phyloP scores from a whole-genome alignment of 805 yeast species.

The Zygoascus biomembranicola region DNA sequence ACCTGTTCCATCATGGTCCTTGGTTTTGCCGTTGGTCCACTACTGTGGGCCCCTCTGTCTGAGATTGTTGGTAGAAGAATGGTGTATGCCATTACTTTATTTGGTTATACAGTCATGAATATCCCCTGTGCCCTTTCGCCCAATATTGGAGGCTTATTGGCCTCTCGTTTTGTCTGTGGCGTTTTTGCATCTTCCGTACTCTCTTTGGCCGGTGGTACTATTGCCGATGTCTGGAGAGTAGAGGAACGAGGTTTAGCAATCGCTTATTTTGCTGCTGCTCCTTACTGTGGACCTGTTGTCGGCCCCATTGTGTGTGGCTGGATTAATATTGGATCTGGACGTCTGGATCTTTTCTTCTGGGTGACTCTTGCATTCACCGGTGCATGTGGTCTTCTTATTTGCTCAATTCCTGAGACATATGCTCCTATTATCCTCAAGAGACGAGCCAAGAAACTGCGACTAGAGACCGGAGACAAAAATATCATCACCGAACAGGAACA shows the following conservation, averaged over 20 bases:
- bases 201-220: constrained; percentile 82
- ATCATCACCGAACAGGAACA: constrained; percentile 95
- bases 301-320: constrained; percentile 89
- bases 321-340: constrained; percentile 59
- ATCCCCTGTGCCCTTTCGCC: constrained; percentile 82
- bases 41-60: constrained; percentile 81
- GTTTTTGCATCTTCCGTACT: constrained; percentile 78
- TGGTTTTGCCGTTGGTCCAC: constrained; percentile 82
- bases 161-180: constrained; percentile 81
- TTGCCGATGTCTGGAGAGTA: constrained; percentile 80
- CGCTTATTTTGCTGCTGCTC: constrained; percentile 86
- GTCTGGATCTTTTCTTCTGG: constrained; percentile 69
- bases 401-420: constrained; percentile 81
- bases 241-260: constrained; percentile 82
- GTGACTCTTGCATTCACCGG: constrained; percentile 91
- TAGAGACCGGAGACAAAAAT: constrained; percentile 73
- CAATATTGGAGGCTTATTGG: constrained; percentile 72
- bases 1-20: constrained; percentile 81
- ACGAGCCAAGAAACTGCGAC: constrained; percentile 61
- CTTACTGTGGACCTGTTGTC: constrained; percentile 86
- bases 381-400: constrained; percentile 59
- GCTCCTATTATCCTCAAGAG: constrained; percentile 76
- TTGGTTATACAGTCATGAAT: constrained; percentile 68
- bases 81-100: constrained; percentile 69
- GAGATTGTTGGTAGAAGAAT: constrained; percentile 83